Evolutionary conservation across 495 filamentous ascomycete species (phyloP), one percentile per base, ranked within the genome.

Genomic region (Trichocladium antarcticum): DNA sequence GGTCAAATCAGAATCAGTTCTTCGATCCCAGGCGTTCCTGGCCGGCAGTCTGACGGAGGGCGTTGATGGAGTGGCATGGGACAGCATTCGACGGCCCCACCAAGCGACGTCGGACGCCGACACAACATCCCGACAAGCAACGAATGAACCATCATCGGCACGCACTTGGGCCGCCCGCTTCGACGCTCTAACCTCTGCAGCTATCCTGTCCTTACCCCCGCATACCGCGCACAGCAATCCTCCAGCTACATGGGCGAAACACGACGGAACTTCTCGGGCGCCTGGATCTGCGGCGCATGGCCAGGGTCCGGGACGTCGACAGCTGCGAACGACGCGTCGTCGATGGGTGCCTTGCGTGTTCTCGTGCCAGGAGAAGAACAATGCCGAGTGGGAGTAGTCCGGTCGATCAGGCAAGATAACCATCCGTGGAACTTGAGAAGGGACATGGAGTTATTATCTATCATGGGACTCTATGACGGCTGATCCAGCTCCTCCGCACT

Each of bases 281-380:
- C 67, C 47, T 68, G 62, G 21, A 74, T 70, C 47, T 72, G 71
- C 14, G 71, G 71, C 9, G 68, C 66, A 42, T 74, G 71, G 17
- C 71, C 71, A 15, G 68, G 45, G 34, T 61, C 57, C 6, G 60
- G 53, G 47, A 72, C 71, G 43, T 65, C 61, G 22, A 71, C 54
- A 58, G 45, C 68, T 65, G 6, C 65, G 63, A 27, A 71, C 70
- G 58, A 58, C 10, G 24, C 4, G n/a, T n/a, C n/a, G n/a, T n/a
- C n/a, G n/a, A n/a, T 32, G 42, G n/a, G 12, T 36, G 29, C 47
- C 47, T 10, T 50, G 42, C n/a, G n/a, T n/a, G n/a, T n/a, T n/a
- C n/a, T n/a, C n/a, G n/a, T n/a, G n/a, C n/a, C n/a, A n/a, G n/a
- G n/a, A n/a, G n/a, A n/a, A n/a, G n/a, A n/a, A n/a, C n/a, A n/a